A percentile compares a stretch with the other conserved stretches of the same genome.
Evolutionary conservation across 2,329 filamentous ascomycete genomes (phyloP).

Genomic region (Aureobasidium melanogenum): DNA sequence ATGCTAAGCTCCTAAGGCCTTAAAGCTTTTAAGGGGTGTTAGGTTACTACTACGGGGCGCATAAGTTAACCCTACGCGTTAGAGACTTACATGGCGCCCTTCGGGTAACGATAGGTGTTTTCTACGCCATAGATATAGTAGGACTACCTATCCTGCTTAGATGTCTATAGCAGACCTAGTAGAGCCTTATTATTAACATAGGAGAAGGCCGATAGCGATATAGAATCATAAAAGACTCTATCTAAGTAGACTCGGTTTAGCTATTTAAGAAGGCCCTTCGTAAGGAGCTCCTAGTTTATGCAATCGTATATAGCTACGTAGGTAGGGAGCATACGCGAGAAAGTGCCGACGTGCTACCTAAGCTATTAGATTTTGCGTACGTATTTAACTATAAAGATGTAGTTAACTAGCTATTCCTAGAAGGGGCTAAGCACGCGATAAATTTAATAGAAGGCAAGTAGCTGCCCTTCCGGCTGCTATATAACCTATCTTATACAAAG

Average conservation of each 20-base stretch:
- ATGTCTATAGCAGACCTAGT: neutral
- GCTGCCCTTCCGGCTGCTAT: neutral
- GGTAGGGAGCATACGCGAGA: neutral
- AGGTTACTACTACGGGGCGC: neutral
- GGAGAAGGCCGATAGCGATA: neutral
- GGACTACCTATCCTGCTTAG: neutral
- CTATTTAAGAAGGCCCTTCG: neutral
- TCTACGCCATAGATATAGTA: neutral
- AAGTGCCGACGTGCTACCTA: neutral
- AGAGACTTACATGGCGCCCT: neutral
- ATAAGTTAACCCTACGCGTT: neutral
- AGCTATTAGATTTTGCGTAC: neutral
- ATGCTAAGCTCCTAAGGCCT: neutral
- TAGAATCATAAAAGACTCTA: neutral
- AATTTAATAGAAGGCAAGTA: neutral
- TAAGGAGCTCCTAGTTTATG: neutral
- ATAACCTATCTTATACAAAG: neutral
- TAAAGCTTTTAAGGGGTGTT: neutral
- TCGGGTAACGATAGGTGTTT: neutral
- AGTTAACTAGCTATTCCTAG: neutral
- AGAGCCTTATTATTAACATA: neutral
- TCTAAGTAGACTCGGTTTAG: neutral
- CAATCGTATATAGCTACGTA: neutral
- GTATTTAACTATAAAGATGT: neutral
- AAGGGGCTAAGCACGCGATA: neutral